These are phyloP conservation scores for Symbiotaphrina buchneri DNA, from an alignment of 495 filamentous ascomycete genomes.

Conservation along the genomic window DNA sequence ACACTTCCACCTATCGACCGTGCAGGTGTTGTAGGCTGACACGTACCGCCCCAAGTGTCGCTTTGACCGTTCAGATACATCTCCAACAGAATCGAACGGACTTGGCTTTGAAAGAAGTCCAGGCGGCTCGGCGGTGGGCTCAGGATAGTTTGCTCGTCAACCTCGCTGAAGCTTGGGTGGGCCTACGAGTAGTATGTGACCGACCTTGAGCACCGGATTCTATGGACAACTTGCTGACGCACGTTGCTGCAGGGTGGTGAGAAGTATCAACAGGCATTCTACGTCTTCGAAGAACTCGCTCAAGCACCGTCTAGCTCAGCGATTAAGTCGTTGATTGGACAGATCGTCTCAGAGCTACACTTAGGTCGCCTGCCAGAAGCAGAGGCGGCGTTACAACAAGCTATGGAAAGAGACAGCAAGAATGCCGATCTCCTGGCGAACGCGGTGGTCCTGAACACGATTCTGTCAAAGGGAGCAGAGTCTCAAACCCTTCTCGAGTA, in stretches of 20 bases:
- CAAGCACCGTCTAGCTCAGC: conserved; percentile 55
- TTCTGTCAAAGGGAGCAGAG: background rate
- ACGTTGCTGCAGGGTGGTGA: conserved; percentile 49
- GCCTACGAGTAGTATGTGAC: conserved; percentile 53
- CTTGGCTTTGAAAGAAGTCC: conserved; percentile 72
- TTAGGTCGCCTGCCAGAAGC: conserved; percentile 78
- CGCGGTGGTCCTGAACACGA: conserved; percentile 29
- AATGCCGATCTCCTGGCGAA: conserved; percentile 62
- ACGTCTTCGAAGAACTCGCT: conserved; percentile 94
- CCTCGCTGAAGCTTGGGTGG: conserved; percentile 87
- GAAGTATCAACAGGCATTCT: conserved; percentile 91
- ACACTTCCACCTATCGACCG: too few relatives aligned
- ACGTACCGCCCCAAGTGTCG: conserved; percentile 14
- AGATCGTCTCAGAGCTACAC: conserved; percentile 83
- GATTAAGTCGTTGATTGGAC: conserved; percentile 46
- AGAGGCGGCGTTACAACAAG: conserved; percentile 62
- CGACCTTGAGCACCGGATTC: background rate
- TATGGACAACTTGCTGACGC: background rate
- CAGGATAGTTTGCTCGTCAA: conserved; percentile 91
- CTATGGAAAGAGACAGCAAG: conserved; percentile 46
- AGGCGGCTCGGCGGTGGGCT: conserved; percentile 79
- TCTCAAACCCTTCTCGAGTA: background rate
- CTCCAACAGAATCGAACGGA: conserved; percentile 78
- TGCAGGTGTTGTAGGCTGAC: conserved; percentile 1
- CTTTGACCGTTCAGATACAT: conserved; percentile 74